Conservation (phyloP, 2,329 filamentous ascomycete species). For the Arthroderma uncinatum region DNA sequence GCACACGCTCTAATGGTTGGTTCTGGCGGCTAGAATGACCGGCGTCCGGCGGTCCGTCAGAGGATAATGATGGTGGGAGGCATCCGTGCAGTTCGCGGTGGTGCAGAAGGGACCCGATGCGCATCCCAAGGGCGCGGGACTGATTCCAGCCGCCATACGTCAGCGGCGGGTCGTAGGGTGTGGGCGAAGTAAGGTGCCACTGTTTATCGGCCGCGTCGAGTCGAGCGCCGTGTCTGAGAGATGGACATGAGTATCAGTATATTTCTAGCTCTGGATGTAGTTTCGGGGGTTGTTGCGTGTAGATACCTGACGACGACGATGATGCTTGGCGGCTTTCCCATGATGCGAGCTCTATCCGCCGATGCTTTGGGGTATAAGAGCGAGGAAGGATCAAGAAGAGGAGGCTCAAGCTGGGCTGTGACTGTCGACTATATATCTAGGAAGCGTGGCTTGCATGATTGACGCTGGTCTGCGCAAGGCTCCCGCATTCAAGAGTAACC, state of each 20-base stretch:
- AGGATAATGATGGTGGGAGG: neutral
- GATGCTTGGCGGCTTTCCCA: conserved; percentile 11
- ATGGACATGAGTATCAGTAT: neutral
- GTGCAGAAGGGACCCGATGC: conserved; percentile 64
- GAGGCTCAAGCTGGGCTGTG: neutral
- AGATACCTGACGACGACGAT: conserved; percentile 12
- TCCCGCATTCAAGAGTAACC: neutral
- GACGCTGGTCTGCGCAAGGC: neutral
- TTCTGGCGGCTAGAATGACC: neutral
- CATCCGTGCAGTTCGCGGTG: conserved; percentile 32
- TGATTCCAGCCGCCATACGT: conserved; percentile 93
- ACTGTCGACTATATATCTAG: neutral
- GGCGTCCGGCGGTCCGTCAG: neutral
- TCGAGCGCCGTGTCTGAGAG: conserved; percentile 68
- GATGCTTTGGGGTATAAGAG: neutral
- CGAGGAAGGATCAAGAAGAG: neutral
- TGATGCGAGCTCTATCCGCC: neutral
- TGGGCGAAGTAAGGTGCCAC: conserved; percentile 87
- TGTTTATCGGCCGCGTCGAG: conserved; percentile 89
- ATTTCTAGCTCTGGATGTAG: neutral
- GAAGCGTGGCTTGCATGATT: neutral
- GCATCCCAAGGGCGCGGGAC: conserved; percentile 65
- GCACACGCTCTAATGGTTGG: conserved; percentile 5
- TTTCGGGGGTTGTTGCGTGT: neutral
- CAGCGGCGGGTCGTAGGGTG: conserved; percentile 88